These are phyloP conservation scores for Fulvia fulva DNA, from an alignment of 2,329 filamentous ascomycete species.

Conservation along the genomic window DNA sequence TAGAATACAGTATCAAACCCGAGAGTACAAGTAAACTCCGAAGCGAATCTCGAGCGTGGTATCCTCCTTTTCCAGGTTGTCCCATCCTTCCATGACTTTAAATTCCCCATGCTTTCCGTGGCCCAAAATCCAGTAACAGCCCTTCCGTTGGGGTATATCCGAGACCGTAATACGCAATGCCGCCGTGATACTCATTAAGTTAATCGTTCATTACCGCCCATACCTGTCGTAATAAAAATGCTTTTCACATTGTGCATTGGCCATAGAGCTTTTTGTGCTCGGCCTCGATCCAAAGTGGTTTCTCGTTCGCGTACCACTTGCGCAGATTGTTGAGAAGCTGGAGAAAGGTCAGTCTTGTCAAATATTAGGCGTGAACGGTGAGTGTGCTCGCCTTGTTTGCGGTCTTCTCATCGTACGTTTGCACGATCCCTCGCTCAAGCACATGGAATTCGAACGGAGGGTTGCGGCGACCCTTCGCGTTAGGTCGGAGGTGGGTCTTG, in stretches of 20 bases:
- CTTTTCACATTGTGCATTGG: background rate
- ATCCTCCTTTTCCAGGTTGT: background rate
- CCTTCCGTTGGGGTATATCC: conserved; percentile 16
- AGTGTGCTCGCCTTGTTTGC: conserved; percentile 6
- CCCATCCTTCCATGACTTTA: background rate
- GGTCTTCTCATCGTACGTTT: conserved; percentile 83
- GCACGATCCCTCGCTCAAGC: conserved; percentile 59
- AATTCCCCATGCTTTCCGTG: background rate
- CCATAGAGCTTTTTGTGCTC: background rate
- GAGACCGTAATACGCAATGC: conserved; percentile 9
- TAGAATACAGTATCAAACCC: background rate
- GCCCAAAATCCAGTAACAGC: background rate
- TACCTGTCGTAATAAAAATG: background rate
- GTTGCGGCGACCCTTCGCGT: conserved; percentile 27
- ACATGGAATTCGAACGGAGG: conserved; percentile 8
- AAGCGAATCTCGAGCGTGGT: background rate
- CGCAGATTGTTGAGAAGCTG: conserved; percentile 14
- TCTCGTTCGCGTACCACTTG: conserved; percentile 3
- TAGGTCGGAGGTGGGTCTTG: conserved; percentile 27
- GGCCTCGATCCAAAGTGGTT: background rate
- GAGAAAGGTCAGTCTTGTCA: background rate
- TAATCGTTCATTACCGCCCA: background rate
- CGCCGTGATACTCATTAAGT: conserved; percentile 4
- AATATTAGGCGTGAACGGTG: background rate
- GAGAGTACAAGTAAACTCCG: background rate